Base-by-base conservation (phyloP, 768 basidiomycete genomes). In the Multifurca ochricompacta region DNA sequence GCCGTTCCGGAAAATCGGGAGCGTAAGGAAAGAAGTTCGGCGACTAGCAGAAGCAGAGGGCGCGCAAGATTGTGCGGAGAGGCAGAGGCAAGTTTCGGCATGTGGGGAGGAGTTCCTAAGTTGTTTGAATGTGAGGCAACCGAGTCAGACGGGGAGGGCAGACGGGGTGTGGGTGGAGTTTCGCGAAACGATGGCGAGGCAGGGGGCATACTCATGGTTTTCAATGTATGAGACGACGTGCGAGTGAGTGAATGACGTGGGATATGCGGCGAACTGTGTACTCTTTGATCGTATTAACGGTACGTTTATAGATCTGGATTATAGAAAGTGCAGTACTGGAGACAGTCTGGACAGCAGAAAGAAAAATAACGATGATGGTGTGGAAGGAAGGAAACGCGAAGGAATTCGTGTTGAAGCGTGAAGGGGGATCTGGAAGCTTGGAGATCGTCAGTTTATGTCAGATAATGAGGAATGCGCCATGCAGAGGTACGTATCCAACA, bases 261-360 rank as follows among this genome's bases (percentile, higher is more conserved):
- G 14, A 35, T 23, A 5, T 40, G 42, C 18, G 30, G 45, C 19
- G 55, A 31, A 19, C 50, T 52, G 34, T 87, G 83, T 25, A 87
- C 82, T 28, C 75, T 74, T 80, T 83, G 61, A 86, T 81, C 40
- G 85, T 83, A 51, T 69, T 71, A 7, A 85, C 64, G 13, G 77
- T 74, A 60, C 81, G 83, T 65, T 79, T 82, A 71, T 87, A 86
- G 19, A 78, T 71, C 44, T 84, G 77, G 42, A 87, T 80, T 48
- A 91, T 70, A 34, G 80, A 74, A 11, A 91, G 78, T 60, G 82
- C 83, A 34, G 74, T 69, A 8, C 85, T 82, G 0, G 89, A 89
- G 31, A 91, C 67, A 6, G 76, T 73, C 61, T 89, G 88, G 13
- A 91, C 74, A 27, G 82, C 75, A 11, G 91, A 87, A 19, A 94